Evolutionary conservation across 805 yeast species (phyloP).

Genomic region (Jamesozyma hellenica): DNA sequence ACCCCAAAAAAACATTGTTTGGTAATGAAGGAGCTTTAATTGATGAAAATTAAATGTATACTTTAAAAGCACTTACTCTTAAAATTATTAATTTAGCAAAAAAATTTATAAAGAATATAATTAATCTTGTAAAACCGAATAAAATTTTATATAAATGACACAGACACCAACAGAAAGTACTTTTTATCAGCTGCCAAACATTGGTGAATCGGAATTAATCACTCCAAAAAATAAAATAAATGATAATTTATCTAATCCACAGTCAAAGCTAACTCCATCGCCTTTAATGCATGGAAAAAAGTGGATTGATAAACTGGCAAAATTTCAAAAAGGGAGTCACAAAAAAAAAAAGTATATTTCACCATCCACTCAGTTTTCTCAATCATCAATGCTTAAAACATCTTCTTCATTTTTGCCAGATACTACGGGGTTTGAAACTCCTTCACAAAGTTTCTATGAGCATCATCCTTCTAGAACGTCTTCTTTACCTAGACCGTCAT

Average conservation of each 20-base stretch:
- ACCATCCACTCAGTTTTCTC: slow-evolving; percentile 2
- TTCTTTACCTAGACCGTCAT: slow-evolving; percentile 23
- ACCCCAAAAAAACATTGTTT: no score
- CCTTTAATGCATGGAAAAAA: slow-evolving; percentile 15
- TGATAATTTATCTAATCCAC: neutral
- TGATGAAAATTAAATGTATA: no score
- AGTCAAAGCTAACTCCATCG: slow-evolving; percentile 6
- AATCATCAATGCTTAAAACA: slow-evolving; percentile 1
- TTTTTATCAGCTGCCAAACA: slow-evolving; percentile 9
- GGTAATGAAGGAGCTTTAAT: no score
- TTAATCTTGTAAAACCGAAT: no score
- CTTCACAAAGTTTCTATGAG: neutral
- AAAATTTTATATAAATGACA: no score
- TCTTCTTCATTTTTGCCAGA: slow-evolving; percentile 1
- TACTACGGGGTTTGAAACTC: neutral
- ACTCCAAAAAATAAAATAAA: neutral
- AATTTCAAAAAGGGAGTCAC: slow-evolving; percentile 12
- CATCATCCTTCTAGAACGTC: slow-evolving; percentile 18
- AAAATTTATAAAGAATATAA: no score
- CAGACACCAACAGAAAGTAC: slow-evolving; percentile 4
- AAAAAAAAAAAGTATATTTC: slow-evolving; percentile 9
- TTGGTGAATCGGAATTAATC: slow-evolving; percentile 5
- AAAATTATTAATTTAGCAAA: no score
- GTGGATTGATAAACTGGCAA: slow-evolving; percentile 20
- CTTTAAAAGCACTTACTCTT: no score